Base-by-base conservation (phyloP, 2,329 filamentous ascomycete genomes). In the Xylaria digitata region DNA sequence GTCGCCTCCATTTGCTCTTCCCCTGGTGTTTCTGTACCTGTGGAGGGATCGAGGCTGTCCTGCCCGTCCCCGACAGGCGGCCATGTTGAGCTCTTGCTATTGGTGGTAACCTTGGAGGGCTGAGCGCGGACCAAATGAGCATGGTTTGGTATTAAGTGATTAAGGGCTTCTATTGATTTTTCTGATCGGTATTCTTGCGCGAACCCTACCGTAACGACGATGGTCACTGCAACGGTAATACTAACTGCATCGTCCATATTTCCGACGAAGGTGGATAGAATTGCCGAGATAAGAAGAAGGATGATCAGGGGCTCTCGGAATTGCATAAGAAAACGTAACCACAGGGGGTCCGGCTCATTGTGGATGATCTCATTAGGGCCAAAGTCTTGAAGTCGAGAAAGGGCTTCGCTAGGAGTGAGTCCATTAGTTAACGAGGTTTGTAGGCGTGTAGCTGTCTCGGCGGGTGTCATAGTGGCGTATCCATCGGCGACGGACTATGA, bases 151-250 rank as follows among this genome's bases (percentile, higher is more conserved):
- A 99, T 95, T 30, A 99, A 83, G 74, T 96, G 93, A 76, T 92
- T 97, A 72, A 99, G 83, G 21, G 96, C 96, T 80, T 99, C 96
- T 71, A 99, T 89, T 2, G 95, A 98, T 80, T 99, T 96, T 78
- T 99, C 96, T 7, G 96, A 98, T 66, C 96, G 87, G 79, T 99
- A 99, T 80, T 99, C 96, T 78, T 99, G 96, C 59, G 98, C 89
- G 74, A 99, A 99, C 1, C 95, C 96, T 48, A 99, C 96, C 0
- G 91, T 92, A 26, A 99, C 94, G 6, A 99, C 96, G 73, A 99
- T 99, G 30, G 94, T 97, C 23, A 99, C 96, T 1, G 96, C 96
- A 37, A 97, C 90, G 0, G 95, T 92, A 76, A 99, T 99, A 79
- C 95, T 98, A 74, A 99, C 82, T 6, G 95, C 95, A 81, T 99